These are phyloP conservation scores for Alternaria novae-zelandiae DNA, from an alignment of 2,329 filamentous ascomycete genomes.

Conservation along the genomic window DNA sequence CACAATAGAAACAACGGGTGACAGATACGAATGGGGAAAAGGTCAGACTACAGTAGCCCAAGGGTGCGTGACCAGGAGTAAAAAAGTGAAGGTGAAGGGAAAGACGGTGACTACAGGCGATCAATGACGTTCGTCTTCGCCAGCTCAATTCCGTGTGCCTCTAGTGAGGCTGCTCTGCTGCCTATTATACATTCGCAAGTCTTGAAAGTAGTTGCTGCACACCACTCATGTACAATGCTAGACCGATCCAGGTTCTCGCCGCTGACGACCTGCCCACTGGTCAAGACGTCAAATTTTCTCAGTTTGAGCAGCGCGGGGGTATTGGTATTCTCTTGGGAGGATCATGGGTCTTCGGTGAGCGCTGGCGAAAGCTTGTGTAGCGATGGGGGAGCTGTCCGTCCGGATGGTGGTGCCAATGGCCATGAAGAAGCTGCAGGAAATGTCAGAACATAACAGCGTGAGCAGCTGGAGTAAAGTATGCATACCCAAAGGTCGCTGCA, in stretches of 20 bases:
- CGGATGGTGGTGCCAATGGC: conserved; percentile 96
- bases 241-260: conserved; percentile 2
- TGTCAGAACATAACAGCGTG: conserved; percentile 22
- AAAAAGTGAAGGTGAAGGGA: conserved; percentile 6
- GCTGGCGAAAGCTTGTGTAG: conserved; percentile 76
- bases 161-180: neutral
- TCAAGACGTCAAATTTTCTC: conserved; percentile 36
- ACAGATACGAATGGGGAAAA: neutral
- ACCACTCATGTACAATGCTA: conserved; percentile 25
- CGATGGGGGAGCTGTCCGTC: conserved; percentile 81
- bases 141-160: neutral
- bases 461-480: neutral
- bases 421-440: conserved; percentile 81
- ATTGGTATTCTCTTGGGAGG: conserved; percentile 52
- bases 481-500: conserved; percentile 92
- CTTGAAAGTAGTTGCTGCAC: conserved; percentile 6
- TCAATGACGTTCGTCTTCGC: neutral
- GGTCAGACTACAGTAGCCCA: neutral
- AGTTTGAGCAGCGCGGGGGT: conserved; percentile 28
- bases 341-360: conserved; percentile 75
- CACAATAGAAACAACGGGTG: neutral
- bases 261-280: neutral
- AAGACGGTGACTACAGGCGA: neutral
- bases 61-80: neutral
- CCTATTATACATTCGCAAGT: conserved; percentile 19